phyloP scores from a whole-genome alignment of 331 rosid species.

The Rosa hybrid region DNA sequence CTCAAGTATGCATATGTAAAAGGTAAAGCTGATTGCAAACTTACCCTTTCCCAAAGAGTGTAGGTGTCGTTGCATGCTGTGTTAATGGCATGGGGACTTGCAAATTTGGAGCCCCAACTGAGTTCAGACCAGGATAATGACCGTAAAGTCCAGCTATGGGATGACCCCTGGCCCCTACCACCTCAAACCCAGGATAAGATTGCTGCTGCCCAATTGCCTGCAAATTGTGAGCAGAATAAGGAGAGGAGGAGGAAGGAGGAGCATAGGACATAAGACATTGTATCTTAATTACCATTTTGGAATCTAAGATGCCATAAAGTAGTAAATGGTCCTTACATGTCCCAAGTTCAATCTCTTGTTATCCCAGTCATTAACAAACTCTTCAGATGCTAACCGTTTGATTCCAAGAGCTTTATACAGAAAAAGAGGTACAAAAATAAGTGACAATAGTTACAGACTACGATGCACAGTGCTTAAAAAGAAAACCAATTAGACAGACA shows the following conservation, averaged over 20 bases:
- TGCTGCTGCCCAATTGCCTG: slow-evolving; percentile 45
- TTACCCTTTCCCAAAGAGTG: slow-evolving; percentile 93
- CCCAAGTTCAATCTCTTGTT: slow-evolving; percentile 87
- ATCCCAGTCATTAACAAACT: slow-evolving; percentile 80
- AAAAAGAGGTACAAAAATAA: slow-evolving; percentile 19
- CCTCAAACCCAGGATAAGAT: slow-evolving; percentile 36
- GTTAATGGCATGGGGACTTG: slow-evolving; percentile 55
- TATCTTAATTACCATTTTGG: neutral
- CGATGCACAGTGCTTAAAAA: neutral
- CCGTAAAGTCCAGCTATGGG: slow-evolving; percentile 48
- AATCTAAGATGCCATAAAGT: neutral
- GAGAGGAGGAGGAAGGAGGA: slow-evolving; percentile 1
- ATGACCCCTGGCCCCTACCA: slow-evolving; percentile 50
- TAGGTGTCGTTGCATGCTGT: slow-evolving; percentile 53
- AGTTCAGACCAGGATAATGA: slow-evolving; percentile 29
- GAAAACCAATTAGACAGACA: neutral
- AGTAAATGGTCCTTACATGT: slow-evolving; percentile 51
- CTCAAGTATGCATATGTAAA: slow-evolving; percentile 6
- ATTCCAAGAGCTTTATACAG: slow-evolving; percentile 73
- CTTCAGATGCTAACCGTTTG: slow-evolving; percentile 91
- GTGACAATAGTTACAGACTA: neutral
- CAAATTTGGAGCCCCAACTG: slow-evolving; percentile 41
- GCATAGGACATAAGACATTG: neutral
- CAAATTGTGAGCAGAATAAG: slow-evolving; percentile 13
- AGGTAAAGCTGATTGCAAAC: slow-evolving; percentile 21